A percentile compares a stretch with the other conserved stretches of the same genome.
Conservation (phyloP, 2,329 filamentous ascomycete species). For the Neopestalotiopsis sp. region DNA sequence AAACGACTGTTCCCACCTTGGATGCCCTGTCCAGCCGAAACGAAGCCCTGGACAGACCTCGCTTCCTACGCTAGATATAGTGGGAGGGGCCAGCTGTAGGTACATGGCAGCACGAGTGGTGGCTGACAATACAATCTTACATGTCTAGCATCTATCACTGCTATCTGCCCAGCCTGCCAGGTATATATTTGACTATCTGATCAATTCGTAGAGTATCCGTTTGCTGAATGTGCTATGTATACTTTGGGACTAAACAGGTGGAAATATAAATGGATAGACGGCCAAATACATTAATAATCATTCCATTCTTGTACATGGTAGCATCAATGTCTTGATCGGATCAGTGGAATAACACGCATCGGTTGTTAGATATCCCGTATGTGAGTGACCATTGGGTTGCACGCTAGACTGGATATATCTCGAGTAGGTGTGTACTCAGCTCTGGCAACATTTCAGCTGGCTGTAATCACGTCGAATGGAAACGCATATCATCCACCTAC, state of each 20-base stretch:
- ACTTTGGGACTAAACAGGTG: too few species aligned
- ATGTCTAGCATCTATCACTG: too few species aligned
- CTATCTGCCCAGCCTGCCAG: too few species aligned
- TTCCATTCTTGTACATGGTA: neutral
- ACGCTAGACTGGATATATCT: too few species aligned
- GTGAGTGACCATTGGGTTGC: too few species aligned
- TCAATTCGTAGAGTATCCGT: too few species aligned
- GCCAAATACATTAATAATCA: too few species aligned
- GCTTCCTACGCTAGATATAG: neutral
- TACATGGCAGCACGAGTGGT: neutral
- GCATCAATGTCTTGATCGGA: neutral
- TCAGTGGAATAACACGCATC: neutral
- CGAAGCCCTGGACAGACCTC: neutral
- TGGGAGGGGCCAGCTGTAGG: neutral
- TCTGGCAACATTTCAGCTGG: neutral
- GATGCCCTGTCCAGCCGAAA: conserved; percentile 8
- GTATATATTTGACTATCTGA: too few species aligned
- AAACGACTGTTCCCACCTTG: neutral
- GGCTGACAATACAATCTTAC: neutral
- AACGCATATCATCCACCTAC: neutral
- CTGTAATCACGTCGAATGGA: neutral
- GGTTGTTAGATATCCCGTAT: too few species aligned
- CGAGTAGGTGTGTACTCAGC: neutral
- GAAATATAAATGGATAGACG: too few species aligned
- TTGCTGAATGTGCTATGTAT: too few species aligned